A percentile compares a stretch with the other conserved stretches of the same genome.
Conservation (phyloP, 306 rosid species). For the Malus orientalis region DNA sequence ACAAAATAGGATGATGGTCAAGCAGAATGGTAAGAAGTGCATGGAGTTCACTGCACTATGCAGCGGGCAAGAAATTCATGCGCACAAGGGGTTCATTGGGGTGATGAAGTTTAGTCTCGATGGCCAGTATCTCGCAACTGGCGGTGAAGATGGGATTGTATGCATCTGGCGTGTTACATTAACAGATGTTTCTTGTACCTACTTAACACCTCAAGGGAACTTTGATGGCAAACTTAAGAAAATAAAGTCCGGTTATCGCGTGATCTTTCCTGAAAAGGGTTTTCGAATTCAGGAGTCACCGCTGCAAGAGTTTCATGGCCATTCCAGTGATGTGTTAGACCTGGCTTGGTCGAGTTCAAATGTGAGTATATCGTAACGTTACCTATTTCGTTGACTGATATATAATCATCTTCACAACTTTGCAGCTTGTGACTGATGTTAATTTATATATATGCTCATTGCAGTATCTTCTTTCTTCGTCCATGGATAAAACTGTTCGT, state of each 20-base stretch:
- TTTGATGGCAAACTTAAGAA: conserved; percentile 22
- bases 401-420: neutral
- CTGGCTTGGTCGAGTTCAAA: conserved; percentile 88
- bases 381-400: neutral
- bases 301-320: conserved; percentile 61
- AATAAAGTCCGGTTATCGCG: conserved; percentile 28
- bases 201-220: conserved; percentile 23
- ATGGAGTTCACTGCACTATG: conserved; percentile 59
- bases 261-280: conserved; percentile 58
- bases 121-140: conserved; percentile 73
- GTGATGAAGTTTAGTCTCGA: conserved; percentile 85
- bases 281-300: conserved; percentile 67
- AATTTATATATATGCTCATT: conserved; percentile 14
- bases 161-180: conserved; percentile 56
- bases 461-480: conserved; percentile 85
- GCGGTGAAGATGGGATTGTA: conserved; percentile 90
- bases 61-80: conserved; percentile 62
- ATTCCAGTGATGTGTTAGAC: conserved; percentile 71
- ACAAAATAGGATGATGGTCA: conserved; percentile 34
- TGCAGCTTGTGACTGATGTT: neutral
- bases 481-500: conserved; percentile 86
- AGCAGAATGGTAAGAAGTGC: conserved; percentile 46
- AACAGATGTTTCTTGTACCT: conserved; percentile 29
- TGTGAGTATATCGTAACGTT: conserved; percentile 42
- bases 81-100: conserved; percentile 76